Percentiles rank a stretch among this genome's conserved stretches.
phyloP scores from a whole-genome alignment of 805 yeast species.

The Debaryomyces hansenii region DNA sequence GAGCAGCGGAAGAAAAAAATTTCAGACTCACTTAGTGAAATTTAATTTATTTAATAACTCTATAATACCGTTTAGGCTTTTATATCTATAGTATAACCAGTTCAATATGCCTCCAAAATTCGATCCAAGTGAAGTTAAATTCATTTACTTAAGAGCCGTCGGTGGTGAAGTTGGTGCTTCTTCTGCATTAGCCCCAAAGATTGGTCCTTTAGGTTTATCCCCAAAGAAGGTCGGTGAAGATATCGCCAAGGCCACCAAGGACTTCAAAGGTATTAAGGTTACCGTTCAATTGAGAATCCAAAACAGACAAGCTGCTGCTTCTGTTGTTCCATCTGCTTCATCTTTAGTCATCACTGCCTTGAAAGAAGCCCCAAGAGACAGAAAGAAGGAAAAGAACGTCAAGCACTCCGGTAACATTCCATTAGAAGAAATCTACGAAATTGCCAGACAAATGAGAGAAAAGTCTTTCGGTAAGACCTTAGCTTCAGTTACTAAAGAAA shows the following conservation, averaged over 20 bases:
- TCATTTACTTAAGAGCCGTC: conserved; percentile 98
- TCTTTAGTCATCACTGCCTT: conserved; percentile 98
- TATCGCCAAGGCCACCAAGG: conserved; percentile 99
- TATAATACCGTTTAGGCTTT: conserved; percentile 6
- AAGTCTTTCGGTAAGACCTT: conserved; percentile 98
- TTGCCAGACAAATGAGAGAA: conserved; percentile 96
- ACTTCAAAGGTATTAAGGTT: conserved; percentile 98
- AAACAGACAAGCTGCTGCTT: conserved; percentile 99
- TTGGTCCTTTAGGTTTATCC: conserved; percentile 99
- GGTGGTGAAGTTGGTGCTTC: conserved; percentile 99
- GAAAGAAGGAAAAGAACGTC: conserved; percentile 99
- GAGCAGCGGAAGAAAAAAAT: conserved; percentile 11
- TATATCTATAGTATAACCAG: conserved; percentile 12
- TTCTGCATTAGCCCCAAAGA: conserved; percentile 99
- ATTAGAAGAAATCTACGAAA: conserved; percentile 92
- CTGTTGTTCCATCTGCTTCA: conserved; percentile 99
- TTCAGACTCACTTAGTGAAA: conserved; percentile 5
- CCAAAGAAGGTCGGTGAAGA: conserved; percentile 99
- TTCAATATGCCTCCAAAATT: conserved; percentile 93
- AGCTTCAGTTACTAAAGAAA: conserved; percentile 97
- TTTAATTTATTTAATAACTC: background rate
- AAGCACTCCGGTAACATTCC: conserved; percentile 99
- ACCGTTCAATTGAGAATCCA: conserved; percentile 98
- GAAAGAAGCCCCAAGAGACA: conserved; percentile 99
- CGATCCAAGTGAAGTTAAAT: conserved; percentile 98